Evolutionary conservation across 2,329 filamentous ascomycete species (phyloP), one percentile per base, ranked within the genome.

Genomic region (Epichloe typhina): DNA sequence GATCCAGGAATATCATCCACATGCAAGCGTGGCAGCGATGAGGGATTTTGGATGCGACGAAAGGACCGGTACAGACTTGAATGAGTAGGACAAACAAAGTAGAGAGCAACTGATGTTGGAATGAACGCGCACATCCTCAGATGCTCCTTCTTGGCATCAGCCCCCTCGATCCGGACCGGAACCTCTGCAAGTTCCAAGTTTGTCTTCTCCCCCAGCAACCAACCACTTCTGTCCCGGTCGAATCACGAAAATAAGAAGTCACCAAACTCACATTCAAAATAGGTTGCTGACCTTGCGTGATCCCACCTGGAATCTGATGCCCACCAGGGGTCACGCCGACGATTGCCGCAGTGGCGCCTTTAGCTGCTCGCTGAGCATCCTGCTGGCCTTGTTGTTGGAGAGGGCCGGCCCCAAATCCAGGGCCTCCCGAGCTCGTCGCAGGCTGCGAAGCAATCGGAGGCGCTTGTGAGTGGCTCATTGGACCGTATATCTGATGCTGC

Each of bases 391-490:
- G 72, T 46, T 52, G 56, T 41, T 54, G 52, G 53, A 72, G 77
- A 46, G 86, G 81, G 3, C 83, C 80, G 3, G 83, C 80, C 23
- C 83, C 84, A 59, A 90, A 94, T 38, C 86, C 74, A 49, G 77
- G 76, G 4, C 73, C 77, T 47, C 80, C 76, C 13, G 78, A 78
- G 54, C 72, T 79, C 35, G 82, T 75, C 21, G 76, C 75, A 23
- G 76, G 76, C 50, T 83, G 72, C 12, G 79, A 70, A 54, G 71
- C 66, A 59, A 73, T 69, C 52, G 77, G 69, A 37, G 75, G 70
- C 57, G 74, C 61, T 61, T 75, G 63, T 54, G 69, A 67, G 67
- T 77, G 70, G 57, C 74, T 55, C 64, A 79, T 69, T 58, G 75
- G 70, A 23, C 73, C 72, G 59, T 81, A 83, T 63, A 81, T 76